A percentile compares a stretch with the other conserved stretches of the same genome.
Evolutionary conservation across 129 eudicot genomes (phyloP).

Genomic region (Flaveria trinervia): DNA sequence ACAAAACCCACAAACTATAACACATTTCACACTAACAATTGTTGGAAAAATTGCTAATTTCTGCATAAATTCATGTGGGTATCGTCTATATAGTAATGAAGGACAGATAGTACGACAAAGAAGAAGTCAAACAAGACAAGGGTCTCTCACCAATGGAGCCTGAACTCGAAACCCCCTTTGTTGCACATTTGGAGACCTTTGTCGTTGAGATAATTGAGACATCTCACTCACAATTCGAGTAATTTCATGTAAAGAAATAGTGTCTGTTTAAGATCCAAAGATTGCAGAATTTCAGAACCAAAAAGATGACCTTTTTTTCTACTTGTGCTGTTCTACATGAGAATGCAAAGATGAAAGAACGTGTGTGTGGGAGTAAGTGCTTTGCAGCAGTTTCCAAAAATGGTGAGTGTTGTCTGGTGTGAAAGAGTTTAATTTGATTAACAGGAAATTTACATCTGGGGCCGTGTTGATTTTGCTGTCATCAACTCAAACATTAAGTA

Average conservation of each 20-base stretch:
- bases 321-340: constrained; percentile 16
- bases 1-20: constrained; percentile 29
- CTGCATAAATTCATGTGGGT: constrained; percentile 37
- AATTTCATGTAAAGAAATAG: constrained; percentile 30
- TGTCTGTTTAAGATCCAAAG: constrained; percentile 25
- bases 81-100: background rate
- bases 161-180: constrained; percentile 79
- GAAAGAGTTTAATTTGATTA: constrained; percentile 23
- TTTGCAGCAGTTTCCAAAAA: constrained; percentile 43
- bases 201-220: constrained; percentile 70
- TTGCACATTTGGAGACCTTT: constrained; percentile 63
- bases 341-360: constrained; percentile 21
- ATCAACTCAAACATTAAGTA: background rate
- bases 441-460: constrained; percentile 53
- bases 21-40: background rate
- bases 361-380: constrained; percentile 36
- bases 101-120: background rate
- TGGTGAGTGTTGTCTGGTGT: constrained; percentile 30
- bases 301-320: constrained; percentile 38
- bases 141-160: constrained; percentile 85
- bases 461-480: constrained; percentile 41
- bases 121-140: constrained; percentile 30
- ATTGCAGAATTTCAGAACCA: constrained; percentile 1
- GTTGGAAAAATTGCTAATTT: constrained; percentile 24
- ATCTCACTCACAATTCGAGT: constrained; percentile 41